Conservation (phyloP, 1,284 basidiomycete genomes). For the Filobasidium uniguttulatum region DNA sequence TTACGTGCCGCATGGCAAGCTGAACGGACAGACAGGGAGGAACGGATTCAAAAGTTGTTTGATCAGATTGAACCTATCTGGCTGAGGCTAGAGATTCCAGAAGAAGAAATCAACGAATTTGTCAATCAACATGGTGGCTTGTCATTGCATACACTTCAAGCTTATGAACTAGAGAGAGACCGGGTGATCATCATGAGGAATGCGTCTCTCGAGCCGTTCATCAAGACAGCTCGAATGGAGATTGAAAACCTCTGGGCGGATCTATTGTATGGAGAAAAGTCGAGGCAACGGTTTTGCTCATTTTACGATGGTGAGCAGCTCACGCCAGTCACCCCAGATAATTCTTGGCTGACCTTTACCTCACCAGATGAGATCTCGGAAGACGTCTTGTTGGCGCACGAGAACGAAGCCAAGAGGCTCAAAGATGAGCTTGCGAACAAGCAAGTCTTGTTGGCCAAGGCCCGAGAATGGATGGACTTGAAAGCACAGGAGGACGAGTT, state of each 20-base stretch:
- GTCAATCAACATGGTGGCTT: constrained; percentile 33
- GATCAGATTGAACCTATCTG: constrained; percentile 34
- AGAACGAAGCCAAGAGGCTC: constrained; percentile 67
- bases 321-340: not conserved
- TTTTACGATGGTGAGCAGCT: constrained; percentile 57
- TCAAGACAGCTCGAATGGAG: constrained; percentile 66
- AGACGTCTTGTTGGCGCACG: constrained; percentile 73
- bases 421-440: constrained; percentile 68
- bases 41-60: constrained; percentile 30
- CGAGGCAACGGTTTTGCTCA: constrained; percentile 63
- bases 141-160: not conserved
- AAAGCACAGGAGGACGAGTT: constrained; percentile 80
- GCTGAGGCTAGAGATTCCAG: constrained; percentile 24
- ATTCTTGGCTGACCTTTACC: not conserved
- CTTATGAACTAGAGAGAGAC: constrained; percentile 78
- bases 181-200: constrained; percentile 79
- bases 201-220: constrained; percentile 73
- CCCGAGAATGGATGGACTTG: constrained; percentile 84
- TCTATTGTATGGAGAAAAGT: constrained; percentile 69
- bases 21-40: constrained; percentile 25
- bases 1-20: constrained; percentile 22
- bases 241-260: constrained; percentile 74
- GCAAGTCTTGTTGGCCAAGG: constrained; percentile 56
- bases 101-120: constrained; percentile 30
- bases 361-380: constrained; percentile 40